Evolutionary conservation across 1,139 yeast species (phyloP).

Genomic region (Zhuliangozyma parablackwelliae): DNA sequence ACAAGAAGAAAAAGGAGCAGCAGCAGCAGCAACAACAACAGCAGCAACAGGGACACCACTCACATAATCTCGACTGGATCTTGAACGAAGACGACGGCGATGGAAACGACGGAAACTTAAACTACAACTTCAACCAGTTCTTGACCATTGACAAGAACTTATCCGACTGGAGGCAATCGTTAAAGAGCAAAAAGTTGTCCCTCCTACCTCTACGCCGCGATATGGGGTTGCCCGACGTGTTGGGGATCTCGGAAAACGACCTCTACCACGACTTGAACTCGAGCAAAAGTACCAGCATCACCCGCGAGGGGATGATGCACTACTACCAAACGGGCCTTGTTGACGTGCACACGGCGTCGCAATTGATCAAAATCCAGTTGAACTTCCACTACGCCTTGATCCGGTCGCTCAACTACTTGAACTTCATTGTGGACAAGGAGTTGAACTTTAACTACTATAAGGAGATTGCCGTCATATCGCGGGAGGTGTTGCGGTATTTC

Average conservation of each 20-base stretch:
- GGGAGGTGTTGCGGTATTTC: constrained; percentile 39
- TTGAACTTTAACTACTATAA: constrained; percentile 33
- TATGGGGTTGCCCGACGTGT: constrained; percentile 34
- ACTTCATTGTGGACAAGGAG: constrained; percentile 45
- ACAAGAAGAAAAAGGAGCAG: constrained; percentile 13
- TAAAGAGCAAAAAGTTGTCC: constrained; percentile 28
- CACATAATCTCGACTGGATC: constrained; percentile 36
- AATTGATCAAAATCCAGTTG: constrained; percentile 40
- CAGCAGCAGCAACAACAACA: constrained; percentile 12
- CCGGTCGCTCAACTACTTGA: constrained; percentile 42
- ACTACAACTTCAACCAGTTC: constrained; percentile 44
- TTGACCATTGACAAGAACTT: constrained; percentile 42
- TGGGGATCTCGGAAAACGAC: constrained; percentile 20
- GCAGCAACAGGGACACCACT: constrained; percentile 20
- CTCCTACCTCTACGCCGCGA: constrained; percentile 26
- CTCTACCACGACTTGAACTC: constrained; percentile 31
- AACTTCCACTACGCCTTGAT: constrained; percentile 44
- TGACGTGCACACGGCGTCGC: constrained; percentile 38
- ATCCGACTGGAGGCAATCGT: constrained; percentile 39
- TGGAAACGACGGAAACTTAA: constrained; percentile 48
- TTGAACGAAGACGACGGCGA: constrained; percentile 48
- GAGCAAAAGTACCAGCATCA: constrained; percentile 15
- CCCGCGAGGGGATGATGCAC: constrained; percentile 28
- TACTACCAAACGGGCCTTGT: constrained; percentile 34
- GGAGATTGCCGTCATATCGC: constrained; percentile 34